phyloP scores from a whole-genome alignment of 2,329 filamentous ascomycete genomes.

The Endocalyx cinctus region DNA sequence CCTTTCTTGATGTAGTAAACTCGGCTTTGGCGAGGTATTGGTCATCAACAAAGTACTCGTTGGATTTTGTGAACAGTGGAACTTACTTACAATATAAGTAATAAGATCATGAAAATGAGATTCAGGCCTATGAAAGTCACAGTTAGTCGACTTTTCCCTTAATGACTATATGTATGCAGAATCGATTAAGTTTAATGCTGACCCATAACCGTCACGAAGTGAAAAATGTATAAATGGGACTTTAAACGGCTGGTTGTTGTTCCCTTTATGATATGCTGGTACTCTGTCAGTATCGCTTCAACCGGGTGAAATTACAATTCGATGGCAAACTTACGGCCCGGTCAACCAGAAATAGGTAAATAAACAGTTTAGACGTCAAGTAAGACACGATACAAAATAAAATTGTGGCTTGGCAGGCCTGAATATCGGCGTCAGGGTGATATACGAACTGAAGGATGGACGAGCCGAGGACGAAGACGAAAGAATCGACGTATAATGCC shows the following conservation, averaged over 20 bases:
- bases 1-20: neutral
- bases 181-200: too few species aligned
- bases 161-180: too few species aligned
- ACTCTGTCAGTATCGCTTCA: too few species aligned
- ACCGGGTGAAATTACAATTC: too few species aligned
- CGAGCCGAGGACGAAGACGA: neutral
- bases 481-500: neutral
- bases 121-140: neutral
- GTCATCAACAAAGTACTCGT: neutral
- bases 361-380: neutral
- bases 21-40: neutral
- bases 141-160: too few species aligned
- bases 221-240: conserved; percentile 1
- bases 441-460: neutral
- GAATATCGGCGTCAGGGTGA: neutral
- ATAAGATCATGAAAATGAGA: neutral
- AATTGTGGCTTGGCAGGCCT: neutral
- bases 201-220: neutral
- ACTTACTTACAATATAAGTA: conserved; percentile 1
- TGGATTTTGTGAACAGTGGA: neutral
- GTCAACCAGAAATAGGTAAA: conserved; percentile 1
- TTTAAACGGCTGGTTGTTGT: neutral
- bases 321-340: neutral
- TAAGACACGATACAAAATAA: neutral
- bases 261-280: conserved; percentile 1